Percentiles rank a stretch among this genome's conserved stretches.
Conservation (phyloP, 169 alveolate species). For the Cryptosporidium muris region DNA sequence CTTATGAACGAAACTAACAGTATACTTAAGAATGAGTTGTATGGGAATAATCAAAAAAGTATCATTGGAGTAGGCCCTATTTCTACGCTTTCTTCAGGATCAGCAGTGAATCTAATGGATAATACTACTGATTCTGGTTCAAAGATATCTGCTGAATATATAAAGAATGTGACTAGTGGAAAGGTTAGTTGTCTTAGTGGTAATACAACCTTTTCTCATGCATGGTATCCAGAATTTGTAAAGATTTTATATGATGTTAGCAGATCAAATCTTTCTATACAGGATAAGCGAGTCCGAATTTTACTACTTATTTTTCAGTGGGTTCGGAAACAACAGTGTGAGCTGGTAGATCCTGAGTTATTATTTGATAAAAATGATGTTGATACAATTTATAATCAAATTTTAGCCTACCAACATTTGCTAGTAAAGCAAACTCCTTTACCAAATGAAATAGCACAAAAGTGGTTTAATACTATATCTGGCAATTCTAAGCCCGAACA, state of each 20-base stretch:
- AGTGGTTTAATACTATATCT: background rate
- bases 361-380: slow-evolving; percentile 67
- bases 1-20: too few relatives aligned
- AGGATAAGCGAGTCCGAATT: slow-evolving; percentile 76
- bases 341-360: slow-evolving; percentile 72
- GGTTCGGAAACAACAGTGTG: slow-evolving; percentile 75
- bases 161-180: slow-evolving; percentile 32
- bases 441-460: slow-evolving; percentile 7
- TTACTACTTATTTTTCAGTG: slow-evolving; percentile 76
- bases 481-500: slow-evolving; percentile 14
- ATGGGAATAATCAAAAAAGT: too few relatives aligned
- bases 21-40: too few relatives aligned
- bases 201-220: slow-evolving; percentile 35
- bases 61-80: too few relatives aligned
- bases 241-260: slow-evolving; percentile 51
- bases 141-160: background rate
- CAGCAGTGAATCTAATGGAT: background rate
- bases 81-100: background rate
- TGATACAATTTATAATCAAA: slow-evolving; percentile 74
- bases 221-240: slow-evolving; percentile 67
- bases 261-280: slow-evolving; percentile 70
- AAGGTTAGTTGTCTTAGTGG: slow-evolving; percentile 30
- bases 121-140: too few relatives aligned
- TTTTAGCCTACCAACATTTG: slow-evolving; percentile 75
- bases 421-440: slow-evolving; percentile 32